These are phyloP conservation scores for Vaccinium darrowii DNA, from an alignment of 148 eudicot genomes.

Conservation along the genomic window DNA sequence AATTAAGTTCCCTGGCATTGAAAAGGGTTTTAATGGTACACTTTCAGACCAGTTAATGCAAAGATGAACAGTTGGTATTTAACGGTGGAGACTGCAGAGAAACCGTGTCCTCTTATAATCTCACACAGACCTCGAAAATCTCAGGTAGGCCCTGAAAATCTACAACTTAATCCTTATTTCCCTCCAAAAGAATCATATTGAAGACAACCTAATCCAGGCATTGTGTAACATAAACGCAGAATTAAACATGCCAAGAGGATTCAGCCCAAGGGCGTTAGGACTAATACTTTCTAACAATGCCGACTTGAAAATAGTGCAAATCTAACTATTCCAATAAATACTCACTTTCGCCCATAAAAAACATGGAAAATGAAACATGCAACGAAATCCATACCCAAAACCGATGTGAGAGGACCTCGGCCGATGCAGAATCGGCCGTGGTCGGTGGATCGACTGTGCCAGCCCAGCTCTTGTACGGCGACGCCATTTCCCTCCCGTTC, in stretches of 20 bases:
- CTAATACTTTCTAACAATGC: too few relatives aligned
- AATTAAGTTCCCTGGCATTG: too few relatives aligned
- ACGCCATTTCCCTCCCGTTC: slow-evolving; percentile 21
- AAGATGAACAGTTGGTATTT: too few relatives aligned
- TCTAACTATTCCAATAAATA: too few relatives aligned
- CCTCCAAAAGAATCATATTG: not conserved
- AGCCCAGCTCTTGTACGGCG: slow-evolving; percentile 59
- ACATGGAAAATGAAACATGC: not conserved
- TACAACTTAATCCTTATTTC: not conserved
- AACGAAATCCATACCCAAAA: slow-evolving; percentile 45
- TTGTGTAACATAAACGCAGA: not conserved
- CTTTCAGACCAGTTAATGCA: too few relatives aligned
- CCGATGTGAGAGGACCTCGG: slow-evolving; percentile 52
- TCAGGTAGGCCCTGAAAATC: not conserved
- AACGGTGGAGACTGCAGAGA: too few relatives aligned
- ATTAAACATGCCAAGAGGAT: not conserved
- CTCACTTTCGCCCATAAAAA: not conserved
- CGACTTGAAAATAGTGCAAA: too few relatives aligned
- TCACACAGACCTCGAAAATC: too few relatives aligned
- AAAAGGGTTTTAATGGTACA: too few relatives aligned
- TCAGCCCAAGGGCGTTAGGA: too few relatives aligned
- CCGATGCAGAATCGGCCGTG: slow-evolving; percentile 25
- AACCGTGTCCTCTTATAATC: too few relatives aligned
- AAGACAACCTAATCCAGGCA: not conserved
- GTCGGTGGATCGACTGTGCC: slow-evolving; percentile 25